A percentile compares a stretch with the other conserved stretches of the same genome.
Evolutionary conservation across 2,329 filamentous ascomycete species (phyloP).

Genomic region (Daldinia eschscholtzii): DNA sequence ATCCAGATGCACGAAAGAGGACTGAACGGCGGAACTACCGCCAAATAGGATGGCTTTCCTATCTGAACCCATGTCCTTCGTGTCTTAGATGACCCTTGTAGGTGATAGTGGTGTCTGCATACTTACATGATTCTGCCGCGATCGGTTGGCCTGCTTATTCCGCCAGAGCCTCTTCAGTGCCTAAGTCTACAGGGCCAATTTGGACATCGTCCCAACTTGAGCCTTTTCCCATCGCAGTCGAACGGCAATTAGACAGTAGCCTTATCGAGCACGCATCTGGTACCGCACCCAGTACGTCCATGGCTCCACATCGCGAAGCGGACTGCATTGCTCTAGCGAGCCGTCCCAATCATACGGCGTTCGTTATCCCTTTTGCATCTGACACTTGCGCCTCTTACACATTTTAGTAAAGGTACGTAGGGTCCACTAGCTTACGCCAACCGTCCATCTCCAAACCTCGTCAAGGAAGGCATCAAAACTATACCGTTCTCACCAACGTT

Average conservation of each 20-base stretch:
- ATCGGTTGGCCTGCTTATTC: slow-evolving; percentile 40
- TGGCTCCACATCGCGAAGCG: slow-evolving; percentile 34
- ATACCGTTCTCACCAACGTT: slow-evolving; percentile 25
- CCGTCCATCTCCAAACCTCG: slow-evolving; percentile 33
- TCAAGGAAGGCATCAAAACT: slow-evolving; percentile 30
- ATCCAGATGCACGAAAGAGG: slow-evolving; percentile 37
- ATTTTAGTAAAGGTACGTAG: slow-evolving; percentile 37
- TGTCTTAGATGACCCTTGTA: slow-evolving; percentile 45
- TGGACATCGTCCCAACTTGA: slow-evolving; percentile 36
- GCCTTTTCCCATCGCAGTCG: slow-evolving; percentile 31
- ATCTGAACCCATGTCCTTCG: slow-evolving; percentile 34
- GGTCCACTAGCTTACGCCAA: slow-evolving; percentile 40
- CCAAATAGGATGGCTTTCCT: slow-evolving; percentile 46
- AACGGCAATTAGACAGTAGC: slow-evolving; percentile 37
- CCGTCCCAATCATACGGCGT: slow-evolving; percentile 41
- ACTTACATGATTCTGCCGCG: slow-evolving; percentile 43
- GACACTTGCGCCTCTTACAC: slow-evolving; percentile 41
- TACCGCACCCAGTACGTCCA: slow-evolving; percentile 26
- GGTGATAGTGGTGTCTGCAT: slow-evolving; percentile 43
- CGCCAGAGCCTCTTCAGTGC: slow-evolving; percentile 43
- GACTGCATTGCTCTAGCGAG: slow-evolving; percentile 32
- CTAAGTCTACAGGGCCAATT: slow-evolving; percentile 36
- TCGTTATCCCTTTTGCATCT: slow-evolving; percentile 40
- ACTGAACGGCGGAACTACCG: slow-evolving; percentile 36
- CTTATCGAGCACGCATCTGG: slow-evolving; percentile 34